phyloP scores from a whole-genome alignment of 345 rosid species.

The Melaleuca quinquenervia region DNA sequence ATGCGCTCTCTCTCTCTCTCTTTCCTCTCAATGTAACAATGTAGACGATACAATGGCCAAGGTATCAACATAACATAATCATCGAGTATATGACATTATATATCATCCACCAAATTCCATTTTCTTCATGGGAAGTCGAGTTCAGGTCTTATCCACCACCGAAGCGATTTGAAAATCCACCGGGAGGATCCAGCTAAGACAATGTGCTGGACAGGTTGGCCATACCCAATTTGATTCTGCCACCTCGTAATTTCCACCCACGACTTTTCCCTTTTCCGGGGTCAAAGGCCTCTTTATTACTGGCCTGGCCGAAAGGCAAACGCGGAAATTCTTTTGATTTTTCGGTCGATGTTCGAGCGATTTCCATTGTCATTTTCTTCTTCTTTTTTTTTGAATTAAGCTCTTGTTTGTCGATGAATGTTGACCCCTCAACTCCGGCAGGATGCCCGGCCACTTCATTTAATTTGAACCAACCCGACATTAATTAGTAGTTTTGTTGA shows the following conservation, averaged over 20 bases:
- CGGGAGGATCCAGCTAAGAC: neutral
- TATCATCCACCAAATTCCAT: neutral
- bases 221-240: neutral
- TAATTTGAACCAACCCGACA: neutral
- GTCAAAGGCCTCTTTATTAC: neutral
- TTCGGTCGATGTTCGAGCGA: neutral
- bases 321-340: neutral
- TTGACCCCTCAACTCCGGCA: neutral
- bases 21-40: too few relatives aligned
- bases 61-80: too few relatives aligned
- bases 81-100: too few relatives aligned
- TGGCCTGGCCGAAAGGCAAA: neutral
- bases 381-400: neutral
- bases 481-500: neutral
- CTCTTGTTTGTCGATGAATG: neutral
- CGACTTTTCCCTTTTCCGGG: neutral
- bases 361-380: neutral
- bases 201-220: neutral
- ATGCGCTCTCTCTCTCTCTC: too few relatives aligned
- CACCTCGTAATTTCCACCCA: neutral
- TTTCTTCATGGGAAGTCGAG: neutral
- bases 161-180: neutral
- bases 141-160: neutral
- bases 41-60: too few relatives aligned
- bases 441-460: neutral